Conservation (phyloP, 208 protist genomes). For the Trypanosoma brucei region DNA sequence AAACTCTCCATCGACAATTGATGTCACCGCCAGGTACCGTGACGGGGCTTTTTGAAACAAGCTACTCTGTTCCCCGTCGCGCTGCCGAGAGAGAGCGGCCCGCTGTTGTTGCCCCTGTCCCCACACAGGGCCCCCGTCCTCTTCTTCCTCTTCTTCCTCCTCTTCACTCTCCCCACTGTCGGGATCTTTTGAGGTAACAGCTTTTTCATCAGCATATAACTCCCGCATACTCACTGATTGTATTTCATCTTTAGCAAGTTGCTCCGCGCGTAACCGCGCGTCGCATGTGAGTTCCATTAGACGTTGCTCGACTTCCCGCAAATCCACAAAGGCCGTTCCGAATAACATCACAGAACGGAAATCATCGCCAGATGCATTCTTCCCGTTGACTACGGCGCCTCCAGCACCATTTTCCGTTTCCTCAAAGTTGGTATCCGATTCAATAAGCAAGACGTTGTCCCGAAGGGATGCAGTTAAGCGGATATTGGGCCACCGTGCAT, state of each 20-base stretch:
- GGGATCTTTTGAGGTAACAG: slow-evolving; percentile 15
- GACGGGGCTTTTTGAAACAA: slow-evolving; percentile 53
- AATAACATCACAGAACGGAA: neutral
- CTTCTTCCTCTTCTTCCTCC: slow-evolving; percentile 16
- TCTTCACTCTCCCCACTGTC: slow-evolving; percentile 9
- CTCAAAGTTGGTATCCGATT: neutral
- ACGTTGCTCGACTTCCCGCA: too few species aligned
- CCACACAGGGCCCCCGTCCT: slow-evolving; percentile 19
- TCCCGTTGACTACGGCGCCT: neutral
- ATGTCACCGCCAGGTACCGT: slow-evolving; percentile 79
- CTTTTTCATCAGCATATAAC: slow-evolving; percentile 41
- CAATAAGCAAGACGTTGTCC: slow-evolving; percentile 13
- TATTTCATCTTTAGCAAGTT: slow-evolving; percentile 6
- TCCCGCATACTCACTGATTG: slow-evolving; percentile 14
- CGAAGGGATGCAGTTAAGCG: slow-evolving; percentile 32
- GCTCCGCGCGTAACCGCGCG: slow-evolving; percentile 2
- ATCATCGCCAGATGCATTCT: neutral
- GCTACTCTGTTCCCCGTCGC: slow-evolving; percentile 13
- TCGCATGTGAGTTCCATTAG: too few species aligned
- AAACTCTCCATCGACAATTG: slow-evolving; percentile 85
- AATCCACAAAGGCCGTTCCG: neutral
- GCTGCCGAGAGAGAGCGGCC: neutral
- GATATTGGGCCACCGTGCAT: slow-evolving; percentile 71
- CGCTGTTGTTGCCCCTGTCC: slow-evolving; percentile 11
- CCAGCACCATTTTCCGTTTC: neutral